Percentiles rank a stretch among this genome's conserved stretches.
Evolutionary conservation across 306 rosid species (phyloP).

Genomic region (Fagus sylvatica): DNA sequence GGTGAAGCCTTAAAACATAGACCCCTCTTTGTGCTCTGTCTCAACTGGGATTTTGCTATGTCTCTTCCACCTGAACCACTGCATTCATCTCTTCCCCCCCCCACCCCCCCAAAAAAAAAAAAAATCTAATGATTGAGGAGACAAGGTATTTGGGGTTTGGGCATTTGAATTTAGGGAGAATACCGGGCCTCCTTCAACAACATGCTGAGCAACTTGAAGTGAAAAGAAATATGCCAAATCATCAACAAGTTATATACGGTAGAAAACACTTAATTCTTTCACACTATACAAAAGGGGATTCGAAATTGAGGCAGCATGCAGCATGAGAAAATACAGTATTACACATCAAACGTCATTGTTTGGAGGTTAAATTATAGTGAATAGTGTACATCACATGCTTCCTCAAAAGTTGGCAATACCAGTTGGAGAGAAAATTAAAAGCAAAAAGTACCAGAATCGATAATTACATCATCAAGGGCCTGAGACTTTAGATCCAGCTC

Average conservation of each 20-base stretch:
- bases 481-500: slow-evolving; percentile 75
- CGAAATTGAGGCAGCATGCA: neutral
- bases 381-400: slow-evolving; percentile 7
- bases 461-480: slow-evolving; percentile 80
- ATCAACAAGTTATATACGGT: neutral
- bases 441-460: slow-evolving; percentile 25
- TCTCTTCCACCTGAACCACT: too few species aligned
- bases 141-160: too few species aligned
- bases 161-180: too few species aligned
- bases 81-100: neutral
- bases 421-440: slow-evolving; percentile 21
- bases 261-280: neutral
- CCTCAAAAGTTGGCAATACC: slow-evolving; percentile 1
- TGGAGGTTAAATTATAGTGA: neutral
- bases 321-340: neutral
- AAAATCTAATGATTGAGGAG: too few species aligned
- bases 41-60: too few species aligned
- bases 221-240: neutral
- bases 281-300: neutral
- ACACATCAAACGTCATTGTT: neutral
- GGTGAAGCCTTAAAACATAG: too few species aligned
- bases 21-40: too few species aligned
- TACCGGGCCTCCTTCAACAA: too few species aligned
- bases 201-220: neutral
- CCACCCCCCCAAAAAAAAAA: neutral